phyloP scores from a whole-genome alignment of 2,329 filamentous ascomycete genomes.

The Tolypocladium inflatum region DNA sequence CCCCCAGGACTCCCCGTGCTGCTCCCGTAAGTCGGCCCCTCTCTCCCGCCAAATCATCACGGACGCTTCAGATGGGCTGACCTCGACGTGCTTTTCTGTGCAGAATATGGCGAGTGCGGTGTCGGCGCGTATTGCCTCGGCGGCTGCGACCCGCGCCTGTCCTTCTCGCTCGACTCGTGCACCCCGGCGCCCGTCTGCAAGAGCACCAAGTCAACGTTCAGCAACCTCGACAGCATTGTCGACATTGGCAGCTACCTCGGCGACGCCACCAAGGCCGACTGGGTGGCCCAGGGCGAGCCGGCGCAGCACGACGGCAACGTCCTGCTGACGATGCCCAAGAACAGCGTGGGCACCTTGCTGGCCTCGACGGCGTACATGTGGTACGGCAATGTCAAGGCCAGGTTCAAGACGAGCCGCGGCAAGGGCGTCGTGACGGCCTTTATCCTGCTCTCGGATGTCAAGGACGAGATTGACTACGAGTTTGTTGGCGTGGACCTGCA shows the following conservation, averaged over 20 bases:
- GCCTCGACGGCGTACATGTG: constrained; percentile 82
- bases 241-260: constrained; percentile 78
- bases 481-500: constrained; percentile 74
- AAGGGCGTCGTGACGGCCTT: constrained; percentile 93
- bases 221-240: constrained; percentile 56
- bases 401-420: constrained; percentile 74
- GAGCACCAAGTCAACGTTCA: constrained; percentile 63
- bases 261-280: constrained; percentile 69
- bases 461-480: constrained; percentile 98
- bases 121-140: constrained; percentile 92
- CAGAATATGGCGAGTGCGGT: constrained; percentile 89
- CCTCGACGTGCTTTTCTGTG: neutral
- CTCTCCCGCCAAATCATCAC: neutral
- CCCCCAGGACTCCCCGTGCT: constrained; percentile 64
- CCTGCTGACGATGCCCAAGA: constrained; percentile 80
- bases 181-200: constrained; percentile 76
- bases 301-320: constrained; percentile 58
- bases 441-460: constrained; percentile 88
- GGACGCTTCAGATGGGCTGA: neutral
- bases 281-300: constrained; percentile 77
- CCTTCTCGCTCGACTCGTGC: constrained; percentile 75
- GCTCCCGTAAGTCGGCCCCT: constrained; percentile 55
- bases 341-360: constrained; percentile 79
- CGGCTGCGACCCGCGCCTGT: constrained; percentile 84
- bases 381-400: constrained; percentile 90